These are phyloP conservation scores for Salpingoeca rosetta DNA, from an alignment of 78 protist species.

Conservation along the genomic window DNA sequence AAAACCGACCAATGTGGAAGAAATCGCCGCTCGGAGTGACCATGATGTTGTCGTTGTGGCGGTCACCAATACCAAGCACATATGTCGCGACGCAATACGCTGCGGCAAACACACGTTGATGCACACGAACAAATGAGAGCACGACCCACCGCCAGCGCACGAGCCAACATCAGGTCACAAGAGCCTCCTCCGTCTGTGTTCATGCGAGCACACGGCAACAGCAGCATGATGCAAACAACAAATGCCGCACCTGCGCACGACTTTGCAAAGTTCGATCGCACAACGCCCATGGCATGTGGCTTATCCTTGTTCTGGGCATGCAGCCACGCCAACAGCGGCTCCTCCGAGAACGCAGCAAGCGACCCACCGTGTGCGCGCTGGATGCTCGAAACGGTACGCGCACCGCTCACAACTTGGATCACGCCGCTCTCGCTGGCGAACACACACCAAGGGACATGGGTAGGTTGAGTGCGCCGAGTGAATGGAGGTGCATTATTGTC, in stretches of 20 bases:
- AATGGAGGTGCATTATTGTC: no score
- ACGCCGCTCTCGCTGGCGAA: slow-evolving; percentile 84
- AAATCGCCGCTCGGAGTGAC: slow-evolving; percentile 61
- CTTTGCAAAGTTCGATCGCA: slow-evolving; percentile 64
- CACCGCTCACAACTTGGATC: slow-evolving; percentile 73
- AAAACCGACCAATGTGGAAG: slow-evolving; percentile 89
- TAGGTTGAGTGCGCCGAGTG: no score
- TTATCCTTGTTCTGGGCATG: slow-evolving; percentile 35
- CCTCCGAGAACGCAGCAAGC: slow-evolving; percentile 58
- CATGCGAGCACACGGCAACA: no score
- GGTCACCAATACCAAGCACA: slow-evolving; percentile 94
- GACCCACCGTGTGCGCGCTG: slow-evolving; percentile 59
- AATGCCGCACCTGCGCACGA: slow-evolving; percentile 90
- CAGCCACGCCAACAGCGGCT: slow-evolving; percentile 63
- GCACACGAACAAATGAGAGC: no score
- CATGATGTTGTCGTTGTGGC: slow-evolving; percentile 91
- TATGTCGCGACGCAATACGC: slow-evolving; percentile 96
- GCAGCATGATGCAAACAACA: no score
- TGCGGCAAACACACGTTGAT: no score
- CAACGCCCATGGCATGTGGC: slow-evolving; percentile 32
- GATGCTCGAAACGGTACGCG: slow-evolving; percentile 75
- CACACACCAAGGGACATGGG: no score
- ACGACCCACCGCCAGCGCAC: no score
- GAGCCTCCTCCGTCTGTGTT: no score
- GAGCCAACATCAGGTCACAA: no score